A percentile compares a stretch with the other conserved stretches of the same genome.
These are phyloP conservation scores for Colletotrichum liaoningense DNA, from an alignment of 2,329 filamentous ascomycete genomes.

Conservation along the genomic window DNA sequence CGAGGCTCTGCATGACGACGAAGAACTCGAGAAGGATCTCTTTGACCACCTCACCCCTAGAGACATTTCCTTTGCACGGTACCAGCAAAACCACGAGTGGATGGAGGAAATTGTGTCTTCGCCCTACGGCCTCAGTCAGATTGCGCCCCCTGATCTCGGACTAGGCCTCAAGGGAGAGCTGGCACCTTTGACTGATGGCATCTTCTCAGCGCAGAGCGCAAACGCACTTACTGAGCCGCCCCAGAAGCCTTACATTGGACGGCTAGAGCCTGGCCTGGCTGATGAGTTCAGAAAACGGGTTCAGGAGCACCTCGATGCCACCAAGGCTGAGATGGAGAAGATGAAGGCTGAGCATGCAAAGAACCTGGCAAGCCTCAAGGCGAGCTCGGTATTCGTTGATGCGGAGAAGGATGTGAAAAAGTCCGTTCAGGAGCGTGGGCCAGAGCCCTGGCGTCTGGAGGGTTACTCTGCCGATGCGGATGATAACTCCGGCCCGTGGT, in stretches of 20 bases:
- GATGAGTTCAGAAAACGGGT: conserved; percentile 87
- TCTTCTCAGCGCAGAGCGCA: conserved; percentile 78
- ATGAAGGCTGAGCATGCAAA: conserved; percentile 84
- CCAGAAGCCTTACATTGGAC: conserved; percentile 72
- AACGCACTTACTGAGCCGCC: conserved; percentile 57
- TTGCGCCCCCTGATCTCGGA: conserved; percentile 87
- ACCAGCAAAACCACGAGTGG: conserved; percentile 97
- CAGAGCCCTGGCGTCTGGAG: conserved; percentile 74
- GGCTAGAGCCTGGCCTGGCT: conserved; percentile 79
- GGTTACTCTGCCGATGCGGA: conserved; percentile 61
- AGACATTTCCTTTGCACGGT: conserved; percentile 88
- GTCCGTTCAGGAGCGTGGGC: conserved; percentile 68
- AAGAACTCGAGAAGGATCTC: conserved; percentile 85
- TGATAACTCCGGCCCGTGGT: conserved; percentile 47
- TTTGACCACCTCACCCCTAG: conserved; percentile 91
- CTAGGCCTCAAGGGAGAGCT: conserved; percentile 88
- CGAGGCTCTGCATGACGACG: conserved; percentile 69
- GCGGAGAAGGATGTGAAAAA: conserved; percentile 82
- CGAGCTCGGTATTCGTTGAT: conserved; percentile 74
- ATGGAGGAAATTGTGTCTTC: conserved; percentile 98
- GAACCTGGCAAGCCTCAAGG: conserved; percentile 79
- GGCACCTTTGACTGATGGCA: conserved; percentile 82
- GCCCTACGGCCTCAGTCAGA: conserved; percentile 86
- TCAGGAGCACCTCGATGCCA: conserved; percentile 75
- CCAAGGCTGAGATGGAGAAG: conserved; percentile 84